Percentiles rank a stretch among this genome's conserved stretches.
These are phyloP conservation scores for Houttuynia cordata DNA, from an alignment of 164 flowering plant genomes.

Conservation along the genomic window DNA sequence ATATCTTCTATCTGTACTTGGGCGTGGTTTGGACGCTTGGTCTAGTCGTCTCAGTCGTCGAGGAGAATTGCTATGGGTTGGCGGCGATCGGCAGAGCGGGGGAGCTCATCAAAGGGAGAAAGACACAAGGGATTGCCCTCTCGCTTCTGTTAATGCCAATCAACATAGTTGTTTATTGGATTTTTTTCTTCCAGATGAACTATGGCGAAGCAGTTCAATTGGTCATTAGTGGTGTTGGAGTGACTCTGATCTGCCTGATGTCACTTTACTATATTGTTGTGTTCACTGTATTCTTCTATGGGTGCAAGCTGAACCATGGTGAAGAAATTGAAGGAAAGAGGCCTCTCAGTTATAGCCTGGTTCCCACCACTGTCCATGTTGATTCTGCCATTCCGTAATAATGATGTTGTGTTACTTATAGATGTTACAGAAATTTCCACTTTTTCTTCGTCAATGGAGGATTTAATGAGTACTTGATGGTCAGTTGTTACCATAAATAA, in stretches of 20 bases:
- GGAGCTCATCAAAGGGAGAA: constrained; percentile 13
- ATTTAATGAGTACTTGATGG: too few species aligned
- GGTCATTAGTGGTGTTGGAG: not conserved
- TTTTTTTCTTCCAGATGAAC: not conserved
- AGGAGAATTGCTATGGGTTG: constrained; percentile 9
- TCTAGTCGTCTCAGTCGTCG: constrained; percentile 11
- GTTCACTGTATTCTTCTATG: constrained; percentile 11
- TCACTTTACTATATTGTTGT: constrained; percentile 2
- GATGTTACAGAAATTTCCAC: too few species aligned
- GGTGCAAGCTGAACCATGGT: constrained; percentile 13
- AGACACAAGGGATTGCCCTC: constrained; percentile 8
- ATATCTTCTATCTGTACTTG: constrained; percentile 5
- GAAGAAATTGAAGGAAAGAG: constrained; percentile 7
- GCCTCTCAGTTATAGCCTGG: not conserved
- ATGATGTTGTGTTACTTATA: not conserved
- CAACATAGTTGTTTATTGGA: not conserved
- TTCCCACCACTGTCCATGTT: not conserved
- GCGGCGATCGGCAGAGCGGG: constrained; percentile 8
- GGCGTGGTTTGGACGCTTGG: constrained; percentile 8
- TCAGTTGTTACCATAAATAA: too few species aligned
- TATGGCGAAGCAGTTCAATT: not conserved
- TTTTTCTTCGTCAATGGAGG: too few species aligned
- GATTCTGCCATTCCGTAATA: not conserved
- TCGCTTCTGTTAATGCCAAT: not conserved
- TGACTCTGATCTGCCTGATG: constrained; percentile 3